Evolutionary conservation across 805 yeast genomes (phyloP).

Genomic region (Blastobotrys chiropterorum): DNA sequence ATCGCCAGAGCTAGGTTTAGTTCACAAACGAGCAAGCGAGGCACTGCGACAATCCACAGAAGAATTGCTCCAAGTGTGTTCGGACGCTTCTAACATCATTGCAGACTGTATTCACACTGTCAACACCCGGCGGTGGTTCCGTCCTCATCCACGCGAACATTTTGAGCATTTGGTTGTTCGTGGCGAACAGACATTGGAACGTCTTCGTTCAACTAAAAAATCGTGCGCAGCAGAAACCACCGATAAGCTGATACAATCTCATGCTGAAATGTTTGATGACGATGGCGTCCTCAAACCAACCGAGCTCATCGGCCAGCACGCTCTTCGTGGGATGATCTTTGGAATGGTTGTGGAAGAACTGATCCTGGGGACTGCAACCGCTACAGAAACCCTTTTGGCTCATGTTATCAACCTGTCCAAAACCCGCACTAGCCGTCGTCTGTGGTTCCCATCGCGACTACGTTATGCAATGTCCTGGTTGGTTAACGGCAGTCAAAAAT

Average conservation of each 20-base stretch:
- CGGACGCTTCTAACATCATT: background rate
- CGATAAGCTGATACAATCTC: background rate
- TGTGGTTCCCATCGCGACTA: background rate
- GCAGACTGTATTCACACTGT: background rate
- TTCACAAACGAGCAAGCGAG: background rate
- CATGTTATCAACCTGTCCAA: background rate
- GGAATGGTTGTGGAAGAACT: background rate
- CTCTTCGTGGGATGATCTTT: background rate
- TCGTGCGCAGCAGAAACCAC: background rate
- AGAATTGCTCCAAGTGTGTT: background rate
- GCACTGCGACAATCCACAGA: background rate
- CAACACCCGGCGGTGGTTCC: background rate
- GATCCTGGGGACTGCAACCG: background rate
- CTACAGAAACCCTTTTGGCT: background rate
- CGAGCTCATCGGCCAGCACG: background rate
- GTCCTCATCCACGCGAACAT: background rate
- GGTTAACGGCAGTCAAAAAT: background rate
- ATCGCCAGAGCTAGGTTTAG: background rate
- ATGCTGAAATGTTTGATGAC: background rate
- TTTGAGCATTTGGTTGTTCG: background rate
- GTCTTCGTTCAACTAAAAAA: background rate
- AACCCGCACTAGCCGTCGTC: background rate
- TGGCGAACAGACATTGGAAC: background rate
- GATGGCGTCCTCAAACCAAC: background rate
- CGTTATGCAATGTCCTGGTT: background rate